Evolutionary conservation across 805 yeast species (phyloP).

Genomic region (Starmerella bombi): DNA sequence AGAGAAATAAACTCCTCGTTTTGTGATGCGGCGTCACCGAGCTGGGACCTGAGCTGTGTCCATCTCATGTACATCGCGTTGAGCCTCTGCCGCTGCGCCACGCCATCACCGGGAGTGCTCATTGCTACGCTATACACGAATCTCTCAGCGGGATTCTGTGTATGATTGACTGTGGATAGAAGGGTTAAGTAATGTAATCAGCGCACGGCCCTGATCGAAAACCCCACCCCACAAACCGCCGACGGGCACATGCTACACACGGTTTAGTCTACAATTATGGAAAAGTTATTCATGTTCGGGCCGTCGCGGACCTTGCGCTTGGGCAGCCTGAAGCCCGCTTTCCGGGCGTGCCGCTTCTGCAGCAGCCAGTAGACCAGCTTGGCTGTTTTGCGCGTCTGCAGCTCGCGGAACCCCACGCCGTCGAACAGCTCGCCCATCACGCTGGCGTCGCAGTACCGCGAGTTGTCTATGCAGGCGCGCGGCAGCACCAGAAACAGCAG

Average conservation of each 20-base stretch:
- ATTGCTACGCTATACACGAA: constrained; percentile 1
- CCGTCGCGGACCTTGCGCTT: constrained; percentile 41
- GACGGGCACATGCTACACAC: not conserved
- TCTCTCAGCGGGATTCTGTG: not conserved
- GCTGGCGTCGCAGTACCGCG: constrained; percentile 54
- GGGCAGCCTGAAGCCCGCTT: constrained; percentile 10
- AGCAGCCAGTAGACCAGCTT: constrained; percentile 66
- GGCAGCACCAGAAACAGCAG: constrained; percentile 70
- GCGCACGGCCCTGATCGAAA: no score
- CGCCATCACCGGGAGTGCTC: constrained; percentile 14
- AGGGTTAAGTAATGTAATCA: no score
- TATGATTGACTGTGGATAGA: not conserved
- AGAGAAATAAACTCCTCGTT: constrained; percentile 24
- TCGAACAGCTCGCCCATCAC: constrained; percentile 36
- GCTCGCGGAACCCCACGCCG: constrained; percentile 44
- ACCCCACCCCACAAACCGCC: no score
- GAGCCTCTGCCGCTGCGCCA: constrained; percentile 19
- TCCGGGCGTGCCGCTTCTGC: constrained; percentile 28
- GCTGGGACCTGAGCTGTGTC: constrained; percentile 21
- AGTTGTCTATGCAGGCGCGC: constrained; percentile 69
- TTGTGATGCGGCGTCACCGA: constrained; percentile 22
- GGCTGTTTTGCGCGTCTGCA: constrained; percentile 43
- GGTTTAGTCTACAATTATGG: constrained; percentile 31
- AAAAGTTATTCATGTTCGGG: constrained; percentile 53
- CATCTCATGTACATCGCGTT: constrained; percentile 24